These are phyloP conservation scores for Fusarium odoratissimum DNA, from an alignment of 2,329 filamentous ascomycete species.

Conservation along the genomic window DNA sequence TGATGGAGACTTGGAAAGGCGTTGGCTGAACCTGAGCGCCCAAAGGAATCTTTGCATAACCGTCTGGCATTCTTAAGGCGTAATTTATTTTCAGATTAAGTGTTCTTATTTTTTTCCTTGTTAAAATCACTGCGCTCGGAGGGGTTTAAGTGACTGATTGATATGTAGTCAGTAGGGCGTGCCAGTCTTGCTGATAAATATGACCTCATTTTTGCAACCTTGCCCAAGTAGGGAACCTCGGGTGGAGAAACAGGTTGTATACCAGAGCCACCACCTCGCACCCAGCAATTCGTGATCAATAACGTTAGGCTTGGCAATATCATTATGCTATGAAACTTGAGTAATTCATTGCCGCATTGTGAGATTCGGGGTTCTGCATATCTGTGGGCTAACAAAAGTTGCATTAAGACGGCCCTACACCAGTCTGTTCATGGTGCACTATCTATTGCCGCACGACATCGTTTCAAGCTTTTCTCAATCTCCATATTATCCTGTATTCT, in stretches of 20 bases:
- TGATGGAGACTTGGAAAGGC: background rate
- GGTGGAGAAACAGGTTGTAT: background rate
- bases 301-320: rapidly evolving
- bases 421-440: no score
- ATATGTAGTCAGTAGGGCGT: background rate
- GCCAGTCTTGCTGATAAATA: background rate
- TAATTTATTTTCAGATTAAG: rapidly evolving
- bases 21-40: background rate
- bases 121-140: background rate
- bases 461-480: no score
- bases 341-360: rapidly evolving
- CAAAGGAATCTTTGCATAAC: background rate
- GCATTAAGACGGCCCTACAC: no score
- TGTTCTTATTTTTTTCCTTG: rapidly evolving
- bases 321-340: rapidly evolving
- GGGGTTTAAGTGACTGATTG: background rate
- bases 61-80: background rate
- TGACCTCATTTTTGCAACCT: background rate
- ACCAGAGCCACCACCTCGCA: background rate
- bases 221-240: background rate
- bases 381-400: background rate
- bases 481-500: no score
- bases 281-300: background rate
- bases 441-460: no score
- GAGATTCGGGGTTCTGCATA: background rate